These are phyloP conservation scores for Alternaria burnsii DNA, from an alignment of 2,329 filamentous ascomycete genomes.

Conservation along the genomic window DNA sequence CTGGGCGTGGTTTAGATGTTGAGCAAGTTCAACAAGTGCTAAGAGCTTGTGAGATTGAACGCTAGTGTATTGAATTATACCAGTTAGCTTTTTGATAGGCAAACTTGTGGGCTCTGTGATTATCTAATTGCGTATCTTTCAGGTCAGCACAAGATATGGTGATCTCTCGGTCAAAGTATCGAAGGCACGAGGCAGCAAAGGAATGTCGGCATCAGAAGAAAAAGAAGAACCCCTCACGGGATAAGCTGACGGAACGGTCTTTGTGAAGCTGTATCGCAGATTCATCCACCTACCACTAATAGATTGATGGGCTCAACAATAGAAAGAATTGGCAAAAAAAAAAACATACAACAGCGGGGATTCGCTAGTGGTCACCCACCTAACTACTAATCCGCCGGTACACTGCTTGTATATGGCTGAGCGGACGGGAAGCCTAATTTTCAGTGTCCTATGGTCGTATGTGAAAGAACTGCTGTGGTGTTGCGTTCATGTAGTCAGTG, in stretches of 20 bases:
- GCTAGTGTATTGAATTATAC: not conserved
- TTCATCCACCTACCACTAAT: not conserved
- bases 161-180: too few species aligned
- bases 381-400: too few species aligned
- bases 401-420: too few species aligned
- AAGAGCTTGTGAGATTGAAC: not conserved
- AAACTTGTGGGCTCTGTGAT: not conserved
- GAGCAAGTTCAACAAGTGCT: not conserved
- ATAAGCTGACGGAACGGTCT: too few species aligned
- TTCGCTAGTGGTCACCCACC: too few species aligned
- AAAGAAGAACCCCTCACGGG: too few species aligned
- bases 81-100: not conserved
- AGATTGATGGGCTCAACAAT: not conserved
- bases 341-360: too few species aligned
- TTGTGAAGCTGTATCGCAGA: too few species aligned
- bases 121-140: not conserved
- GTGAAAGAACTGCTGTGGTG: not conserved
- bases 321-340: not conserved
- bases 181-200: not conserved
- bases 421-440: not conserved
- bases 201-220: not conserved
- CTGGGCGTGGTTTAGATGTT: not conserved
- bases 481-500: not conserved
- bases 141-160: not conserved
- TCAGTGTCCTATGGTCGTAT: not conserved